Evolutionary conservation across 2,329 filamentous ascomycete genomes (phyloP).

Genomic region (Colletotrichum theobromicola): DNA sequence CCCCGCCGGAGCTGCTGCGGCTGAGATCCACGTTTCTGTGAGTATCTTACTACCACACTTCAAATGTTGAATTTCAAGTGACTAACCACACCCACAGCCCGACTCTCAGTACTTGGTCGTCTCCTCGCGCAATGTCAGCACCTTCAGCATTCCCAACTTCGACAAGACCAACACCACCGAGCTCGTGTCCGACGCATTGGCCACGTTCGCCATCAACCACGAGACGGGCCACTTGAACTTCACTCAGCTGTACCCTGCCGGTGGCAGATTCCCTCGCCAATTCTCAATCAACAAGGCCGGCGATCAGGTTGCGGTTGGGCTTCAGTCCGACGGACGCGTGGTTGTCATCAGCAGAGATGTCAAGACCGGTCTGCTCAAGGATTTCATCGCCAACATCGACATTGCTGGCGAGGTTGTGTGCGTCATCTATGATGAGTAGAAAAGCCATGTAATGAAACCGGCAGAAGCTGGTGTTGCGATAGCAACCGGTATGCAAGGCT

Average conservation of each 20-base stretch:
- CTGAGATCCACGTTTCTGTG: conserved; percentile 64
- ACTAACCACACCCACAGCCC: conserved; percentile 39
- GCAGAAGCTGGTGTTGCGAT: not conserved
- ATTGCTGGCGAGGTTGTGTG: conserved; percentile 50
- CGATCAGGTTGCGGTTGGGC: conserved; percentile 66
- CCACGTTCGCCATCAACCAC: conserved; percentile 62
- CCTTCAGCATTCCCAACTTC: conserved; percentile 51
- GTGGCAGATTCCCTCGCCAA: conserved; percentile 69
- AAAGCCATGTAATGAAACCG: not conserved
- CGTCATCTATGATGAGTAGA: conserved; percentile 51
- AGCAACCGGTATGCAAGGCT: not conserved
- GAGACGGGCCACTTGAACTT: conserved; percentile 58
- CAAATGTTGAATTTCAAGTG: not conserved
- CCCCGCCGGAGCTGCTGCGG: conserved; percentile 48
- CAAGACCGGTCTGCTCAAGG: conserved; percentile 59
- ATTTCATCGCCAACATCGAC: conserved; percentile 45
- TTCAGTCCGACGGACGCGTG: conserved; percentile 67
- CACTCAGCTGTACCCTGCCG: conserved; percentile 62
- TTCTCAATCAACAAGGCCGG: conserved; percentile 71
- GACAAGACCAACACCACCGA: conserved; percentile 36
- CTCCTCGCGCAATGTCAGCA: conserved; percentile 68
- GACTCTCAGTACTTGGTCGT: conserved; percentile 68
- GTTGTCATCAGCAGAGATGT: conserved; percentile 66
- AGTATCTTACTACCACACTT: conserved; percentile 29
- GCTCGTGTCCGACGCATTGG: conserved; percentile 66